Evolutionary conservation across 768 basidiomycete genomes (phyloP).

Genomic region (Rhodocollybia butyracea): DNA sequence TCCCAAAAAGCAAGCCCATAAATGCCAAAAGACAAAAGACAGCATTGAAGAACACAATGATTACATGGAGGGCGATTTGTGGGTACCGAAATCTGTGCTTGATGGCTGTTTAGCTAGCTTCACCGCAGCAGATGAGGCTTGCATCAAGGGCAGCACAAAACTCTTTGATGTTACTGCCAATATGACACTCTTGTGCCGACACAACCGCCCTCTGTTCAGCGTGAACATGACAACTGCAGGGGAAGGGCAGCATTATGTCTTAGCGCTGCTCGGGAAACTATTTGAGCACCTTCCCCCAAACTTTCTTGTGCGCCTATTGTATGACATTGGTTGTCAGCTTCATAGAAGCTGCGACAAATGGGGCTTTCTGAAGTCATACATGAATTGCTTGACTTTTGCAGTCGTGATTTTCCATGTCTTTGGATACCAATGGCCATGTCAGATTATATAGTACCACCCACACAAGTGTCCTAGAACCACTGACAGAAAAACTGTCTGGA

Average conservation of each 20-base stretch:
- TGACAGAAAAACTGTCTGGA: no score
- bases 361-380: slow-evolving; percentile 20
- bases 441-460: slow-evolving; percentile 33
- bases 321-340: slow-evolving; percentile 35
- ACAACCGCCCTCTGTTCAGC: slow-evolving; percentile 30
- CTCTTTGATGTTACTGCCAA: slow-evolving; percentile 29
- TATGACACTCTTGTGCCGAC: slow-evolving; percentile 35
- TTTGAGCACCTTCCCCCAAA: slow-evolving; percentile 27
- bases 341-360: slow-evolving; percentile 23
- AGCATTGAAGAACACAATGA: no score
- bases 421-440: slow-evolving; percentile 37
- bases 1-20: neutral
- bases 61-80: slow-evolving; percentile 18
- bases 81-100: slow-evolving; percentile 23
- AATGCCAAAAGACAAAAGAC: slow-evolving; percentile 10
- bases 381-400: slow-evolving; percentile 21
- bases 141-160: slow-evolving; percentile 23
- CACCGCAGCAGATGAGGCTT: slow-evolving; percentile 22
- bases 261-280: slow-evolving; percentile 28
- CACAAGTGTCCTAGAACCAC: slow-evolving; percentile 20
- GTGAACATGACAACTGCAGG: slow-evolving; percentile 34
- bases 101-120: slow-evolving; percentile 31
- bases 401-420: slow-evolving; percentile 36
- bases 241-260: slow-evolving; percentile 28
- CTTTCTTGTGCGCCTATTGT: slow-evolving; percentile 22